phyloP scores from a whole-genome alignment of 148 eudicot species.

The Dianthus caryophyllus region DNA sequence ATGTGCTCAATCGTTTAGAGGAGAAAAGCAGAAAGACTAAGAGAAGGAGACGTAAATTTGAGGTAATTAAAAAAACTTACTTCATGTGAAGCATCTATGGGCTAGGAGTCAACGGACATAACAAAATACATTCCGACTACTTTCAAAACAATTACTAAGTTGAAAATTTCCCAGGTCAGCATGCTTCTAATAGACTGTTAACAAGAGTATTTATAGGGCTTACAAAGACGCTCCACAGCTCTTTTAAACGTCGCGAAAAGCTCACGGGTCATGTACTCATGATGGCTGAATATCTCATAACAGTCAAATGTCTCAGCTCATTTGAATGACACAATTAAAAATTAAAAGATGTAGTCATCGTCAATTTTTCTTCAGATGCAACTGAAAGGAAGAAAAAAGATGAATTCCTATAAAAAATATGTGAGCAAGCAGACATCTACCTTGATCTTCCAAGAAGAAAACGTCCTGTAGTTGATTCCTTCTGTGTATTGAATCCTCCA shows the following conservation, averaged over 20 bases:
- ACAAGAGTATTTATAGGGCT: not conserved
- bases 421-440: constrained; percentile 27
- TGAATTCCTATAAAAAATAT: no score
- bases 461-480: constrained; percentile 98
- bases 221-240: not conserved
- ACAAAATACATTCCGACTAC: not conserved
- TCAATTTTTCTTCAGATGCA: no score
- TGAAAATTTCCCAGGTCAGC: not conserved
- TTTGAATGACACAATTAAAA: not conserved
- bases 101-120: not conserved
- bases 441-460: constrained; percentile 99
- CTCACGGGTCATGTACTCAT: not conserved
- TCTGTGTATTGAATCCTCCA: constrained; percentile 96
- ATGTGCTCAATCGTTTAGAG: not conserved
- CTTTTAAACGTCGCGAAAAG: not conserved
- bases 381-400: no score
- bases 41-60: not conserved
- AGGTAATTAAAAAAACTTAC: not conserved
- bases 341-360: no score
- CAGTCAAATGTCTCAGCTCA: not conserved
- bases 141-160: not conserved
- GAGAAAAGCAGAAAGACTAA: no score
- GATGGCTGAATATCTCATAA: not conserved
- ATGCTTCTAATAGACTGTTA: not conserved
- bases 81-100: not conserved